phyloP scores from a whole-genome alignment of 2,329 filamentous ascomycete species.

The Dothidotthia symphoricarpi region DNA sequence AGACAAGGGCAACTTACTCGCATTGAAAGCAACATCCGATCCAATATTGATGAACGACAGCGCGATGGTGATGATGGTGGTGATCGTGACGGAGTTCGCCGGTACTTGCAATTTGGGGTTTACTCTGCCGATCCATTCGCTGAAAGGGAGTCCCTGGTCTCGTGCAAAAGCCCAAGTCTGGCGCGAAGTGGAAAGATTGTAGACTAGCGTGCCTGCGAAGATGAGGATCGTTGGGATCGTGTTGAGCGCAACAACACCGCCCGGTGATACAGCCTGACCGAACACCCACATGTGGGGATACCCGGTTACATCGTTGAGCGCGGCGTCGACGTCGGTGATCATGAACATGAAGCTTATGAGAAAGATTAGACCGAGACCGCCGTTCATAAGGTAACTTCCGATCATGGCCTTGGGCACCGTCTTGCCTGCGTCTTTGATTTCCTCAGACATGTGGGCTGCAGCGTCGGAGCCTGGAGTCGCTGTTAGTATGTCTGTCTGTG shows the following conservation, averaged over 20 bases:
- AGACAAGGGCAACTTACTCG: conserved; percentile 16
- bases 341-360: conserved; percentile 37
- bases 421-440: conserved; percentile 44
- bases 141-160: conserved; percentile 37
- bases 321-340: conserved; percentile 32
- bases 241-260: conserved; percentile 32
- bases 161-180: conserved; percentile 41
- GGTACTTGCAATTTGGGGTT: conserved; percentile 30
- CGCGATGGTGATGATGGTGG: conserved; percentile 28
- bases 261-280: conserved; percentile 23
- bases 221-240: conserved; percentile 33
- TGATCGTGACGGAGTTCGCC: conserved; percentile 33
- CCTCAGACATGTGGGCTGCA: conserved; percentile 46
- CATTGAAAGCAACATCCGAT: conserved; percentile 37
- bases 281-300: conserved; percentile 41
- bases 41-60: conserved; percentile 39
- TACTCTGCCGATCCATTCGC: conserved; percentile 28
- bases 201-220: conserved; percentile 32
- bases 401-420: conserved; percentile 46
- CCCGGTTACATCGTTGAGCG: conserved; percentile 28
- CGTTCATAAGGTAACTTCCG: conserved; percentile 43
- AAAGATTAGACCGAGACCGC: conserved; percentile 37
- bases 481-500: conserved; percentile 7
- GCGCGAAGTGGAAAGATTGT: conserved; percentile 33
- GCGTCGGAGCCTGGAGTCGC: conserved; percentile 38